phyloP scores from a whole-genome alignment of 148 eudicot genomes.

The Cornus controversa region DNA sequence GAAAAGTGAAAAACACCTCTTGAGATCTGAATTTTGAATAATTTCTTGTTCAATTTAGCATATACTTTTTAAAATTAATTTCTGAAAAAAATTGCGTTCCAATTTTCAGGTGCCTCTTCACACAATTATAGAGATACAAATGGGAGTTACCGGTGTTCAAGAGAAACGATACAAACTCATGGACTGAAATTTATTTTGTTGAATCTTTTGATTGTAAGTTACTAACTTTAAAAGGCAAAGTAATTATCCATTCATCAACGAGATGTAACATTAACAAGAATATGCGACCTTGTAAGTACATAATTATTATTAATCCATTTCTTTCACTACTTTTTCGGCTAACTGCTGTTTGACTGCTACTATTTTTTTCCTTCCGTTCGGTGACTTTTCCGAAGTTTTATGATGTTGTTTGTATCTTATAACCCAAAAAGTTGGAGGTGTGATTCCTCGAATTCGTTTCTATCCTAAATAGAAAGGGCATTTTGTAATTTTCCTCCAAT shows the following conservation, averaged over 20 bases:
- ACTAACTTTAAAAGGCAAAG: conserved; percentile 8
- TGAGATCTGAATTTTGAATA: conserved; percentile 1
- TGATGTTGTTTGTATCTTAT: no score
- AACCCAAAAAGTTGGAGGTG: no score
- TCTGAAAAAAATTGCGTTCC: conserved; percentile 7
- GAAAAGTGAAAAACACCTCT: no score
- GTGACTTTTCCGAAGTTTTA: not conserved
- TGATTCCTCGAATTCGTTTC: no score
- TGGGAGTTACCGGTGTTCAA: conserved; percentile 98
- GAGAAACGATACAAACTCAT: conserved; percentile 98
- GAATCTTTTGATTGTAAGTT: conserved; percentile 8
- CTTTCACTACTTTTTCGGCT: not conserved
- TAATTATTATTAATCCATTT: not conserved
- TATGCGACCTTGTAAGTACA: not conserved
- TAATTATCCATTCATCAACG: conserved; percentile 1
- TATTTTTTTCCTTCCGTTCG: not conserved
- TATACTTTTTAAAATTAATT: not conserved
- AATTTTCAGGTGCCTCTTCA: conserved; percentile 89
- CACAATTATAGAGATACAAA: conserved; percentile 96
- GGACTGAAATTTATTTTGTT: conserved; percentile 38
- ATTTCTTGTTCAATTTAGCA: not conserved
- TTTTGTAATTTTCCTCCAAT: no score
- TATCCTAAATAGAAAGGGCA: no score
- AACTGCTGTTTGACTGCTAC: not conserved
- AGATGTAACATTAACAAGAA: conserved; percentile 4